Evolutionary conservation across 75 land plant species (phyloP).

Genomic region (Azolla pinnata): DNA sequence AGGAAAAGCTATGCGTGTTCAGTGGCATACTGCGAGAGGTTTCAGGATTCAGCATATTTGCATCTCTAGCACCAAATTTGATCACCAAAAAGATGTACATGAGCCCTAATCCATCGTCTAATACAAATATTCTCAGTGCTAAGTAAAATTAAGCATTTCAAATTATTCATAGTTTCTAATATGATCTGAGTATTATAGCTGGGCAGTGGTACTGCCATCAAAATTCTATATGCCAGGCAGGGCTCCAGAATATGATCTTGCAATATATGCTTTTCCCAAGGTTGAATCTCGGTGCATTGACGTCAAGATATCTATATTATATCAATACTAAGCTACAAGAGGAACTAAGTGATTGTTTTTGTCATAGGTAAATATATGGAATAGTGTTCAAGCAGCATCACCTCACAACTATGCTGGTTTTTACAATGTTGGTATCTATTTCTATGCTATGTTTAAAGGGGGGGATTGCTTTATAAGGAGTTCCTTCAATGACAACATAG

Average conservation of each 20-base stretch:
- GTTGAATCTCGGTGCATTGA: conserved; percentile 26
- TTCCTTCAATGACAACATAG: not conserved
- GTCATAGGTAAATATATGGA: not conserved
- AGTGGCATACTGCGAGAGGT: conserved; percentile 73
- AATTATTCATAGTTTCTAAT: not conserved
- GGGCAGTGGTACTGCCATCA: conserved; percentile 78
- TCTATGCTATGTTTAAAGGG: not conserved
- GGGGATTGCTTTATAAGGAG: not conserved
- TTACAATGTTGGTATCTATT: conserved; percentile 1
- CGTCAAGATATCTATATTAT: not conserved
- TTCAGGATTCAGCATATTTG: conserved; percentile 64
- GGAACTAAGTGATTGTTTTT: not conserved
- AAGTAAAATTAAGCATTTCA: not conserved
- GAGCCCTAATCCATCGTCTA: not conserved
- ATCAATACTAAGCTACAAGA: not conserved
- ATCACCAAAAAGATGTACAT: conserved; percentile 46
- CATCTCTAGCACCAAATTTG: conserved; percentile 51
- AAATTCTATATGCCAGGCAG: conserved; percentile 27
- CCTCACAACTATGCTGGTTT: not conserved
- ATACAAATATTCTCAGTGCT: not conserved
- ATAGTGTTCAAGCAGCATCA: not conserved
- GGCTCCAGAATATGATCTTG: conserved; percentile 70
- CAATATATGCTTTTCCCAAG: conserved; percentile 62
- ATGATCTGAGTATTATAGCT: conserved; percentile 25
- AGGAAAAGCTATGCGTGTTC: conserved; percentile 61